Base-by-base conservation (phyloP, 805 yeast species). In the Kluyveromyces nonfermentans region DNA sequence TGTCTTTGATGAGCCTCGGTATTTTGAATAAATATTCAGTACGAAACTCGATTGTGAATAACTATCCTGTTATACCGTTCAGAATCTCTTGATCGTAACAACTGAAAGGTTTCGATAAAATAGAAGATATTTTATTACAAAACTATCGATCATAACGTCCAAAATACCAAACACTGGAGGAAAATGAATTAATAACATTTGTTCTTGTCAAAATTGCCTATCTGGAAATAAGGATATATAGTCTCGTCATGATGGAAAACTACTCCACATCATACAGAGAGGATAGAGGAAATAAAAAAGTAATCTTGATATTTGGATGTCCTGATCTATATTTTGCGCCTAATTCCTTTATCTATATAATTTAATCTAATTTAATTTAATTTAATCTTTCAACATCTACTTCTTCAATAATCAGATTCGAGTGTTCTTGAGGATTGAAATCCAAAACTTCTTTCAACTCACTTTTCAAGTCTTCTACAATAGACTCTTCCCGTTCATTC, bases 1-100 rank as follows among this genome's bases (percentile, higher is more conserved):
- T 62, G 98, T 93, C 1, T 88, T 93, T 63, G 93, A 87, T 51
- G 93, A 84, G 62, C 98, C 98, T 3, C 74, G 95, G 50, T 89
- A 89, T 59, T 87, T 75, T 56, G 72, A 50, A 7, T 38, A 18
- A 38, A 25, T 35, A 40, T 30, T 32, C 32, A 6, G 18, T n/a
- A 12, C 16, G n/a, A 6, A 9, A 21, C 5, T 8, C 10, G 31
- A 14, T 21, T 19, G 28, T 6, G 30, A 25, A 14, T 25, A 25
- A 4, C 30, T 4, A 10, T 25, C 12, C 7, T 25, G 30, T 25
- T 35, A 15, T 35, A 14, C 14, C 19, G 19, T 35, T 9, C 39
- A 20, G 18, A 10, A 35, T 30, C 12, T 35, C 16, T 16, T 10
- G 19, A 19, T 12, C 15, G 14, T 12, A 20, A 25, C 25, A 22